These are phyloP conservation scores for Cryptococcus wingfieldii DNA, from an alignment of 1,284 basidiomycete genomes.

Conservation along the genomic window DNA sequence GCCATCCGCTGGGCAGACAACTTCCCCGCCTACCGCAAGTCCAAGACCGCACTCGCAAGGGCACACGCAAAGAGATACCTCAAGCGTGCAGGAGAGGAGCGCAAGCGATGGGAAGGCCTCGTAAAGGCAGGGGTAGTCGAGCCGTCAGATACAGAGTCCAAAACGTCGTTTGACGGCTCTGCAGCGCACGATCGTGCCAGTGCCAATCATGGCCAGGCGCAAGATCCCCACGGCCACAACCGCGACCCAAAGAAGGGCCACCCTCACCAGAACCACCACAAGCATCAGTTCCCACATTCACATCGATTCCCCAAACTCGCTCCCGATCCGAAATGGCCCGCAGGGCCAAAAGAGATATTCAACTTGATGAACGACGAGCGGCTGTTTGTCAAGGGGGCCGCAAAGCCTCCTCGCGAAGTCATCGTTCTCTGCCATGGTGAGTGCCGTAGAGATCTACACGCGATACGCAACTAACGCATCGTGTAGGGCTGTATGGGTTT, in stretches of 20 bases:
- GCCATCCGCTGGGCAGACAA: constrained; percentile 38
- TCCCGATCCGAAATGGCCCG: constrained; percentile 31
- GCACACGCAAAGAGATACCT: neutral
- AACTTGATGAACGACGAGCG: constrained; percentile 66
- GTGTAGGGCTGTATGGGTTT: constrained; percentile 85
- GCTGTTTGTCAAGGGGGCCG: constrained; percentile 60
- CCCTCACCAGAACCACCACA: neutral
- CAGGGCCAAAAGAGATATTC: constrained; percentile 56
- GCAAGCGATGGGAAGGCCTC: no score
- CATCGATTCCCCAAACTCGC: constrained; percentile 12
- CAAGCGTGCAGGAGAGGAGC: neutral
- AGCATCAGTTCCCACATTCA: neutral
- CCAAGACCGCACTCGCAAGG: constrained; percentile 14
- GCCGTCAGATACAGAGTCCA: neutral
- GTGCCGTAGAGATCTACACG: constrained; percentile 25
- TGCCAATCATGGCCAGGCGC: neutral
- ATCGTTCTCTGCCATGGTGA: constrained; percentile 92
- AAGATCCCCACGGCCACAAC: neutral
- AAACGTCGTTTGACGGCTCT: neutral
- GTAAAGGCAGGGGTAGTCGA: no score
- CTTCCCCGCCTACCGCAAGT: constrained; percentile 19
- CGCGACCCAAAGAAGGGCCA: neutral
- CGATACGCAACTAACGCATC: neutral
- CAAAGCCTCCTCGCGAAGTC: constrained; percentile 76
- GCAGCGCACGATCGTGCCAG: neutral